phyloP scores from a whole-genome alignment of 2,329 filamentous ascomycete genomes.

The Phialophora tarda region DNA sequence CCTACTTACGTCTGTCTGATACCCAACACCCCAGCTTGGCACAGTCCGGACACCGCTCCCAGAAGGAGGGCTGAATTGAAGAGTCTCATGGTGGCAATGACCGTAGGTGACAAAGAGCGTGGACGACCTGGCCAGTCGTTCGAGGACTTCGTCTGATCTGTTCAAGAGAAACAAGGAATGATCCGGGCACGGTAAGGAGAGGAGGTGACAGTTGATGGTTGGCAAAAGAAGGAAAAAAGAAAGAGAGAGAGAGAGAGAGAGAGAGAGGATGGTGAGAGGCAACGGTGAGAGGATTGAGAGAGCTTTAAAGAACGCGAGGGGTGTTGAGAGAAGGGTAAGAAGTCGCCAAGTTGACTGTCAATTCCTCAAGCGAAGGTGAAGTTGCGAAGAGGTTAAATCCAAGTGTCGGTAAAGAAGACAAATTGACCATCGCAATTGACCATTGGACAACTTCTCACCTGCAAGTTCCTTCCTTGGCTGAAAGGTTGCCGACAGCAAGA shows the following conservation, averaged over 20 bases:
- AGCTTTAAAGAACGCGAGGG: constrained; percentile 11
- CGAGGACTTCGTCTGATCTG: background rate
- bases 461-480: background rate
- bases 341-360: background rate
- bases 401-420: constrained; percentile 9
- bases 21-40: constrained; percentile 28
- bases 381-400: background rate
- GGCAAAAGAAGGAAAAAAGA: background rate
- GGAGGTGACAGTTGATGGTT: background rate
- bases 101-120: background rate
- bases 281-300: background rate
- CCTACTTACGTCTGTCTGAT: constrained; percentile 31
- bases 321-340: constrained; percentile 5
- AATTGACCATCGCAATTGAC: background rate
- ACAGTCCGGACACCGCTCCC: constrained; percentile 20
- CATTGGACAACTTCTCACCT: constrained; percentile 4
- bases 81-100: constrained; percentile 25
- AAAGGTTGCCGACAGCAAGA: constrained; percentile 2
- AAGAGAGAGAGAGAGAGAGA: background rate
- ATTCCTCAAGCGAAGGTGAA: constrained; percentile 11
- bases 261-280: constrained; percentile 3
- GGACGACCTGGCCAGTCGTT: constrained; percentile 5
- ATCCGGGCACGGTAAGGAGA: constrained; percentile 6
- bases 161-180: background rate
- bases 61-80: constrained; percentile 15